Evolutionary conservation across 2,329 filamentous ascomycete genomes (phyloP), one percentile per base, ranked within the genome.

Genomic region (Microcera coccophila): DNA sequence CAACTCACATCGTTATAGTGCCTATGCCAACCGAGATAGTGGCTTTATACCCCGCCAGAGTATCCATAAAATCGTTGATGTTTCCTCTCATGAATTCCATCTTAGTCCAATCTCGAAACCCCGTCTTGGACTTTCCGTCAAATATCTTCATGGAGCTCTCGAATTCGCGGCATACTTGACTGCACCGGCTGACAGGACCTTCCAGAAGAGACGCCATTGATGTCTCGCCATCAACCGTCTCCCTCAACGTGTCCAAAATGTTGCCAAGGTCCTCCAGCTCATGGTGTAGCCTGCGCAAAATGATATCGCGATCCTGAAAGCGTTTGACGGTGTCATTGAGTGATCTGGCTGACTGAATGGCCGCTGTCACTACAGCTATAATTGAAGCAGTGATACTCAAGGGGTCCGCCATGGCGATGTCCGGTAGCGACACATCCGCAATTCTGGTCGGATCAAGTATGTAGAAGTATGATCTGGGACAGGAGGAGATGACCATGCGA

Each of bases 31-130:
- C 56, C 7, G 59, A 57, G 32, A 69, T 69, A 2, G 65, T 70
- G 39, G 61, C 58, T 48, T 69, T 69, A 40, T 69, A 70, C 15
- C 58, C 59, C 31, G 54, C 56, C 20, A 70, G 46, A 32, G 57
- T 61, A 28, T 68, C 64, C 38, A 67, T 67, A 47, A 69, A 69
- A 36, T 63, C 59, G 41, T 64, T 66, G 44, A 69, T 67, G 41
- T 65, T 53, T 18, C 64, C 64, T 56, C 52, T 60, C 62, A 60
- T 68, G 28, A 68, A 69, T 48, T 69, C 64, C 62, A 70, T 60
- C 53, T 60, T 67, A 45, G 60, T 46, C 66, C 64, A 70, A 53
- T 69, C 65, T 56, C 48, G 58, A 53, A 69, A 50, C 17, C 62
- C 55, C 3, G 52, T 52, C 45, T 57, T 66, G 43, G 62, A 62